Conservation (phyloP, 441 rosid genomes). For the Populus hybrid region DNA sequence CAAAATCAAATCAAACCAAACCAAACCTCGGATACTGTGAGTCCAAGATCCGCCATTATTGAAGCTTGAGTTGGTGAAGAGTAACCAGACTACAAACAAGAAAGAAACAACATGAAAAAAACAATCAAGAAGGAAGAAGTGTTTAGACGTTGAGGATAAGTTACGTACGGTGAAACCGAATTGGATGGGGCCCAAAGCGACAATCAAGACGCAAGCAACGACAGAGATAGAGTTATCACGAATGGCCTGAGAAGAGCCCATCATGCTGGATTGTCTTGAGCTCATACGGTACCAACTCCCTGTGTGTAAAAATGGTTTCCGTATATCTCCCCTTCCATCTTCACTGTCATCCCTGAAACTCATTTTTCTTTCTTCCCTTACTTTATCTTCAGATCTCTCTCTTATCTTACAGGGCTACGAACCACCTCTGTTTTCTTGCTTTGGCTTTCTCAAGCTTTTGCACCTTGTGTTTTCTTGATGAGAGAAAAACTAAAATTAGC, state of each 20-base stretch:
- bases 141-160: background rate
- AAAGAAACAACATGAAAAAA: conserved; percentile 8
- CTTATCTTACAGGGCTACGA: background rate
- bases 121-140: background rate
- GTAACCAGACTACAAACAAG: conserved; percentile 55
- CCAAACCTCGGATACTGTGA: conserved; percentile 67
- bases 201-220: conserved; percentile 71
- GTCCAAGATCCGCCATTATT: conserved; percentile 62
- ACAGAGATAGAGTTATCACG: conserved; percentile 78
- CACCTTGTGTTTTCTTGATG: background rate
- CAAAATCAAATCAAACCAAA: background rate
- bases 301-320: conserved; percentile 78
- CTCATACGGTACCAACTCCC: conserved; percentile 93
- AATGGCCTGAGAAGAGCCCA: conserved; percentile 64
- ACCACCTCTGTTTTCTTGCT: background rate
- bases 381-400: background rate
- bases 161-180: conserved; percentile 80
- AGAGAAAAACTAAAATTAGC: background rate
- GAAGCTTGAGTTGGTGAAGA: conserved; percentile 82
- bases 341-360: conserved; percentile 77
- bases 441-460: background rate
- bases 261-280: conserved; percentile 66
- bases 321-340: conserved; percentile 61
- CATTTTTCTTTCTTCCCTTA: conserved; percentile 32
- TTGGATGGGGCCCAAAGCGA: conserved; percentile 94